These are phyloP conservation scores for Leccinum incarnatum DNA, from an alignment of 768 basidiomycete species.

Conservation along the genomic window DNA sequence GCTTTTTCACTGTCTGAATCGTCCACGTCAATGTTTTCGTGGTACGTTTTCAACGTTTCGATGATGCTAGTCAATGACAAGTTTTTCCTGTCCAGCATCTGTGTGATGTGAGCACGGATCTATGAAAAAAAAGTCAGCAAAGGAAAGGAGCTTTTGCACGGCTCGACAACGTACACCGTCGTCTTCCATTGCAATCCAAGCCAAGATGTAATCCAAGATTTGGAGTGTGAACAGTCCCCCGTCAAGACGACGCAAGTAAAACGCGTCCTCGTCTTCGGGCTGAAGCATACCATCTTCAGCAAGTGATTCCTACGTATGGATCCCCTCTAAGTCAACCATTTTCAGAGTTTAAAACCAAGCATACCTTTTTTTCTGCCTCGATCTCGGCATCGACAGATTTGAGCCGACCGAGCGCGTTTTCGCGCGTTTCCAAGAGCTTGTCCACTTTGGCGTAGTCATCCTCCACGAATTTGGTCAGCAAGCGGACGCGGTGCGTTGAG, in stretches of 20 bases:
- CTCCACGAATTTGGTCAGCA: slow-evolving; percentile 94
- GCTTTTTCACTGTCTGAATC: slow-evolving; percentile 33
- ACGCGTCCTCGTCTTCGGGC: slow-evolving; percentile 65
- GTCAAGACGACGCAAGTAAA: slow-evolving; percentile 86
- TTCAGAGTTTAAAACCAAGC: slow-evolving; percentile 9
- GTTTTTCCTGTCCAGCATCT: slow-evolving; percentile 74
- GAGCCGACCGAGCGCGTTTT: slow-evolving; percentile 61
- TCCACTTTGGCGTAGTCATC: slow-evolving; percentile 91
- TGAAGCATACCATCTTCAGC: slow-evolving; percentile 56
- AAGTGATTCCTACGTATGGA: slow-evolving; percentile 44
- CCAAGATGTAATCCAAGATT: slow-evolving; percentile 89
- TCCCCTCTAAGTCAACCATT: not conserved
- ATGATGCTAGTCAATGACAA: slow-evolving; percentile 70
- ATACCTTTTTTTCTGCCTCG: slow-evolving; percentile 62
- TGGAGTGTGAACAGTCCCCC: slow-evolving; percentile 87
- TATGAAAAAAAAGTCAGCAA: slow-evolving; percentile 33
- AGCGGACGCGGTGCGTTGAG: slow-evolving; percentile 71
- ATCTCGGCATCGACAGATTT: slow-evolving; percentile 64
- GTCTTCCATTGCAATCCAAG: slow-evolving; percentile 97
- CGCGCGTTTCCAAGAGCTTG: slow-evolving; percentile 85
- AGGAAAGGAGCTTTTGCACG: not conserved
- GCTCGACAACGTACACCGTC: slow-evolving; percentile 69
- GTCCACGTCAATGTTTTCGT: slow-evolving; percentile 68
- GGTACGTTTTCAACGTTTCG: slow-evolving; percentile 65
- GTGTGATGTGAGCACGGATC: slow-evolving; percentile 73